Conservation (phyloP, 208 protist species). For the Leishmania major region DNA sequence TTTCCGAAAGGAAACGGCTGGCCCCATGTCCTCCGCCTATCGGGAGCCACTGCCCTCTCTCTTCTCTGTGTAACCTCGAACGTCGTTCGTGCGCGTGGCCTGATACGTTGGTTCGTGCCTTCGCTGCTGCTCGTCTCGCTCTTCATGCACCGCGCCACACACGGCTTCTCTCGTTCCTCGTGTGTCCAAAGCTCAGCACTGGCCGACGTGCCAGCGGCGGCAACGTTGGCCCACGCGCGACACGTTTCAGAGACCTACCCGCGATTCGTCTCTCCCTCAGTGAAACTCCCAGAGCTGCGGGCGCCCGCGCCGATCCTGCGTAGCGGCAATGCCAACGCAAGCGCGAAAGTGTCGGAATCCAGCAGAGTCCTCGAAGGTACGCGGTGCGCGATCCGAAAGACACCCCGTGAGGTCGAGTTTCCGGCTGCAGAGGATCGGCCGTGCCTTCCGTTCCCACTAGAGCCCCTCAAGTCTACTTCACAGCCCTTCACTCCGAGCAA, state of each 20-base stretch:
- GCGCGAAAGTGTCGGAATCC: background rate
- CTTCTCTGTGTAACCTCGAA: background rate
- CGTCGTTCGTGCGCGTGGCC: background rate
- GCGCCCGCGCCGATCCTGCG: background rate
- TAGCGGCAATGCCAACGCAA: background rate
- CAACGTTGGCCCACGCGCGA: background rate
- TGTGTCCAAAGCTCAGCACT: background rate
- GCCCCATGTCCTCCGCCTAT: background rate
- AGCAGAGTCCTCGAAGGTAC: background rate
- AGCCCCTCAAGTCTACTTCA: background rate
- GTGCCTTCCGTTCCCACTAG: background rate
- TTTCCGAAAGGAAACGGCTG: background rate
- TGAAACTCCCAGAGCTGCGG: conserved; percentile 3
- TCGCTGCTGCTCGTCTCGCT: conserved; percentile 9
- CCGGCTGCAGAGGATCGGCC: background rate
- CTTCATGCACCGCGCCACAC: background rate
- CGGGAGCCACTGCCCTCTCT: background rate
- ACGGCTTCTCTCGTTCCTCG: background rate
- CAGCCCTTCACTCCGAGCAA: background rate
- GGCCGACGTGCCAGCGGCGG: too few relatives aligned
- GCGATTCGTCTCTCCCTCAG: background rate
- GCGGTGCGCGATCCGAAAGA: background rate
- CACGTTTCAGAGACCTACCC: background rate
- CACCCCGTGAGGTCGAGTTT: background rate
- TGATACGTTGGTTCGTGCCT: background rate